Evolutionary conservation across 129 eudicot genomes (phyloP).

Genomic region (Solidago caesia): DNA sequence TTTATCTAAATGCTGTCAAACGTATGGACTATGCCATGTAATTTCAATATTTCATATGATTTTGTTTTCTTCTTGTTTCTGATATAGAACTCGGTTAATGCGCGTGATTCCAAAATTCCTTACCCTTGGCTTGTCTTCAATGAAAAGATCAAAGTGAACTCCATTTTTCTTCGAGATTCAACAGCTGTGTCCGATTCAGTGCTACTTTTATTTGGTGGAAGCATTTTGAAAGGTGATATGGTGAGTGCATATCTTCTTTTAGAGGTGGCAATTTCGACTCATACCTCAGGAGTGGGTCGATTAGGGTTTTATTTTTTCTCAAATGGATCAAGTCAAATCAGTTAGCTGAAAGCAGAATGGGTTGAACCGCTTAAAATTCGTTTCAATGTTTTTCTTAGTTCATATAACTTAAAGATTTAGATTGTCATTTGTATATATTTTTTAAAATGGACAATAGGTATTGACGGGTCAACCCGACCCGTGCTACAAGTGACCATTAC

Average conservation of each 20-base stretch:
- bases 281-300: neutral
- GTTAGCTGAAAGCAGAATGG: neutral
- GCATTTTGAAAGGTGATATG: conserved; percentile 61
- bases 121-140: conserved; percentile 96
- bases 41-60: neutral
- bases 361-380: neutral
- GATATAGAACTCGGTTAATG: conserved; percentile 81
- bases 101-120: conserved; percentile 75
- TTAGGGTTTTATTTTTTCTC: neutral
- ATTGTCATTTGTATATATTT: too few relatives aligned
- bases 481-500: neutral
- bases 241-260: conserved; percentile 42
- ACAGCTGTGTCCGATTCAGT: conserved; percentile 91
- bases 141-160: conserved; percentile 92
- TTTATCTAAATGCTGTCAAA: conserved; percentile 7
- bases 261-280: neutral
- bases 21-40: neutral
- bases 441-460: neutral
- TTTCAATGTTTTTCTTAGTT: neutral
- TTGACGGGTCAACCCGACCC: neutral
- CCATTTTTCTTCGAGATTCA: conserved; percentile 86
- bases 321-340: neutral
- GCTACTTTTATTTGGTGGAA: conserved; percentile 85
- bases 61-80: conserved; percentile 14
- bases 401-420: neutral